These are phyloP conservation scores for Phaeophleospora eucalypticola DNA, from an alignment of 2,329 filamentous ascomycete species.

Conservation along the genomic window DNA sequence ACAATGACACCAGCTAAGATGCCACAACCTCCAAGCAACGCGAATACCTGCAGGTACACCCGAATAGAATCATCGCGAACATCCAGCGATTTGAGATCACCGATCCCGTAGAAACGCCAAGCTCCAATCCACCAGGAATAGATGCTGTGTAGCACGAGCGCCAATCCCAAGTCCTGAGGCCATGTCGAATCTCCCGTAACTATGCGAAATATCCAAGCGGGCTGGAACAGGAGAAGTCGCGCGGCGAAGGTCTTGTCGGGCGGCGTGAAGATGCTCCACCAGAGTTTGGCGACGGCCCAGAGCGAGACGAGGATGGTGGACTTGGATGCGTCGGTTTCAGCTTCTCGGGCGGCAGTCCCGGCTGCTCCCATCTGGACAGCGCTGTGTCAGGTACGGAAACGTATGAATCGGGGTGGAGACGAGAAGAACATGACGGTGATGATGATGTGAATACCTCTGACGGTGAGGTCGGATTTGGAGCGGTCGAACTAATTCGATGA, in stretches of 20 bases:
- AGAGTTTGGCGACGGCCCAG: constrained; percentile 25
- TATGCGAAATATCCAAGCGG: constrained; percentile 27
- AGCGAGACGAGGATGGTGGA: constrained; percentile 18
- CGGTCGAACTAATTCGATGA: too few species aligned
- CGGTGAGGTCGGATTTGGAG: background rate
- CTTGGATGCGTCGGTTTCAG: constrained; percentile 1
- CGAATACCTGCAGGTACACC: constrained; percentile 26
- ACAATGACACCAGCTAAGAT: constrained; percentile 29
- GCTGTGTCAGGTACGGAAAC: background rate
- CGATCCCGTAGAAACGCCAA: constrained; percentile 18
- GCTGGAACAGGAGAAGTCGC: constrained; percentile 29
- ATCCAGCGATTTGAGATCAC: constrained; percentile 12
- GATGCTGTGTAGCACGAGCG: constrained; percentile 21
- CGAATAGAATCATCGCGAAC: constrained; percentile 17
- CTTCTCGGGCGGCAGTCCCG: background rate
- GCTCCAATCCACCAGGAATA: constrained; percentile 24
- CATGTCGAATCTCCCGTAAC: constrained; percentile 21
- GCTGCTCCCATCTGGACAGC: constrained; percentile 3
- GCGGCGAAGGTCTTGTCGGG: constrained; percentile 29
- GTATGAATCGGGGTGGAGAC: background rate
- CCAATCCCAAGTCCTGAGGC: constrained; percentile 26
- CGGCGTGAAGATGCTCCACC: constrained; percentile 33
- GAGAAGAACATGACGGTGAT: background rate
- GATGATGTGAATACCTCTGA: background rate
- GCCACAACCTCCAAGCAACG: constrained; percentile 27